A percentile compares a stretch with the other conserved stretches of the same genome.
Evolutionary conservation across 1,284 basidiomycete species (phyloP).

Genomic region (Sporisorium sorghi): DNA sequence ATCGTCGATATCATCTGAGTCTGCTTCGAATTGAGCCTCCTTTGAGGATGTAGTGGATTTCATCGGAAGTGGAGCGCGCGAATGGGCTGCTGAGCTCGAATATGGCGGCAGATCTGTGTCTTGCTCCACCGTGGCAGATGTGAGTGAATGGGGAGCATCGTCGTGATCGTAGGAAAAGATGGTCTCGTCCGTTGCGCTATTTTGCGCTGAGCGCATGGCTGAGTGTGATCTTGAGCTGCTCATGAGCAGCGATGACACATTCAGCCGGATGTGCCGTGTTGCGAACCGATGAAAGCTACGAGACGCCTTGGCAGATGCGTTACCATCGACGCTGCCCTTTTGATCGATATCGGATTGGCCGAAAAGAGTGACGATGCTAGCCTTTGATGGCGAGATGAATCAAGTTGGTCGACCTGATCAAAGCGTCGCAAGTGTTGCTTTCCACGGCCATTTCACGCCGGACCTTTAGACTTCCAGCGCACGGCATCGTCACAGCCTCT

Average conservation of each 20-base stretch:
- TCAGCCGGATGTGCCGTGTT: not conserved
- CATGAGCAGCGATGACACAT: slow-evolving; percentile 8
- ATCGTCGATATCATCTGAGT: slow-evolving; percentile 65
- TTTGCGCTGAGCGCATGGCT: slow-evolving; percentile 6
- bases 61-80: slow-evolving; percentile 37
- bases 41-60: slow-evolving; percentile 64
- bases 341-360: not conserved
- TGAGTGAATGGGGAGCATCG: not conserved
- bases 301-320: not conserved
- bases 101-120: slow-evolving; percentile 26
- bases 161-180: slow-evolving; percentile 34
- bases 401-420: not conserved
- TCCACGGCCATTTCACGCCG: too few relatives aligned
- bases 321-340: slow-evolving; percentile 3
- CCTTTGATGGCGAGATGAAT: not conserved
- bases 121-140: not conserved
- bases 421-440: too few relatives aligned
- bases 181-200: slow-evolving; percentile 4
- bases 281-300: not conserved
- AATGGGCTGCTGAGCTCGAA: slow-evolving; percentile 11
- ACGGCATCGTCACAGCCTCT: slow-evolving; percentile 1
- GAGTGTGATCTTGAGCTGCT: slow-evolving; percentile 10
- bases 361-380: too few relatives aligned
- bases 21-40: slow-evolving; percentile 69
- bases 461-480: not conserved